phyloP scores from a whole-genome alignment of 352 stramenopile species.

The Phytopythium kandeliae region DNA sequence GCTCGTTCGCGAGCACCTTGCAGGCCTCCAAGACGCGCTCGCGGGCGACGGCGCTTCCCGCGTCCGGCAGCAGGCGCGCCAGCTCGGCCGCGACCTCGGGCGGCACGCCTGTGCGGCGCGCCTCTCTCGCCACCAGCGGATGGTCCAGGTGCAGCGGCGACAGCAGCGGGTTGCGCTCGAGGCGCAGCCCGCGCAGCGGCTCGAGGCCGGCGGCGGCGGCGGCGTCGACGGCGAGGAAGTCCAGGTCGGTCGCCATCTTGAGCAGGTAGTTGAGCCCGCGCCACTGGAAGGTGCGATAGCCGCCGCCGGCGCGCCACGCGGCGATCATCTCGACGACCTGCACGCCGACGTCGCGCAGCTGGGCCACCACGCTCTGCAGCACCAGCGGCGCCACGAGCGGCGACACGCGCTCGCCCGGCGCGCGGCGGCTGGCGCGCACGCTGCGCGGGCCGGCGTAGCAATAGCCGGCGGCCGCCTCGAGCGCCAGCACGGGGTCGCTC shows the following conservation, averaged over 20 bases:
- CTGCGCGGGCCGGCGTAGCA: slow-evolving; percentile 15
- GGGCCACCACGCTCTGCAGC: slow-evolving; percentile 54
- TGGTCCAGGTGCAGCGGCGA: slow-evolving; percentile 54
- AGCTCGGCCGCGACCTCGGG: slow-evolving; percentile 14
- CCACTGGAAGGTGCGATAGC: slow-evolving; percentile 52
- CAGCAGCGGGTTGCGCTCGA: slow-evolving; percentile 68
- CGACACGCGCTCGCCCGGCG: neutral
- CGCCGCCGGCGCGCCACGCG: slow-evolving; percentile 30
- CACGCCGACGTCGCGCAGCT: slow-evolving; percentile 54
- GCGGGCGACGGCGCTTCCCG: slow-evolving; percentile 49
- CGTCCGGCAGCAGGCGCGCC: slow-evolving; percentile 24
- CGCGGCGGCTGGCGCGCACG: neutral
- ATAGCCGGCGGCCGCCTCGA: slow-evolving; percentile 13
- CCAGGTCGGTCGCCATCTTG: slow-evolving; percentile 67
- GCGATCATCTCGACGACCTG: slow-evolving; percentile 68
- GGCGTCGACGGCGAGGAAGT: slow-evolving; percentile 37
- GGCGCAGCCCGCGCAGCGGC: slow-evolving; percentile 34
- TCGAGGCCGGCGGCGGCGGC: slow-evolving; percentile 19
- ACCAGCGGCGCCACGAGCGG: slow-evolving; percentile 42
- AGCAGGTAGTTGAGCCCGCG: slow-evolving; percentile 70
- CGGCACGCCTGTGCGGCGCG: neutral
- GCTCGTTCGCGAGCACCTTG: slow-evolving; percentile 39
- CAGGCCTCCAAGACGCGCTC: slow-evolving; percentile 44
- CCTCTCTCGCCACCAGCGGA: slow-evolving; percentile 17
- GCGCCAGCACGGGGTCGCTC: neutral